Evolutionary conservation across 208 protist species (phyloP), one percentile per base, ranked within the genome.

Genomic region (Kentomonas sorsogonicus): DNA sequence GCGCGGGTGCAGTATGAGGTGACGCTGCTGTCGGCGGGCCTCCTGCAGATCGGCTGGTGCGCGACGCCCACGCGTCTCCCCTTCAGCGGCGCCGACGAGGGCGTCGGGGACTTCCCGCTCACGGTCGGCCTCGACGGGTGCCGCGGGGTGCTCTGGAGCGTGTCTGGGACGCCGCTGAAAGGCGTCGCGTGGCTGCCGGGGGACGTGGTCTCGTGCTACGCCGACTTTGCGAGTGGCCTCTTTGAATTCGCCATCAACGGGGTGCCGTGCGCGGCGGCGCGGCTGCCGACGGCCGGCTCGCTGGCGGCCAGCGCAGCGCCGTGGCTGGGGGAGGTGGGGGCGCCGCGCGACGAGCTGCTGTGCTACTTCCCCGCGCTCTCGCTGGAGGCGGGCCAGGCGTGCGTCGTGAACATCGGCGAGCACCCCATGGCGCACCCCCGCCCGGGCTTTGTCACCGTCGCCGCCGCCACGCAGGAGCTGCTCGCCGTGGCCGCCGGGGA

Each of bases 31-130:
- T 62, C 70, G 0, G 45, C 50, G 20, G 64, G 70, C 11, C 33
- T 65, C 9, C 51, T 77, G 63, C 70, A 77, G 52, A 57, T 66
- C 22, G 70, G 70, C 13, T 77, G 70, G 70, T 68, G 59, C 38
- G 53, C 60, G 25, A 52, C 60, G 18, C 26, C 59, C 1, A 29
- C 51, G 0, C 39, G 53, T 0, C 16, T 65, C 20, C 51, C 61
- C 18, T 77, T 63, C 41, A 66, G n/a, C 2, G n/a, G n/a, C n/a
- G 51, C 39, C 16, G 43, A 65, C 46, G 60, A 70, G 23, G 71
- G 71, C n/a, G 64, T 72, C 33, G 71, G 71, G 3, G 71, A 77
- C 63, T 63, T 76, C 31, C 64, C 61, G 1, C 46, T 67, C 18
- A 64, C 59, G 5, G 64, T 70, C 20, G 71, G 64, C 1, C 33